Evolutionary conservation across 148 eudicot species (phyloP), one percentile per base, ranked within the genome.

Genomic region (Chenopodium berlandieri): DNA sequence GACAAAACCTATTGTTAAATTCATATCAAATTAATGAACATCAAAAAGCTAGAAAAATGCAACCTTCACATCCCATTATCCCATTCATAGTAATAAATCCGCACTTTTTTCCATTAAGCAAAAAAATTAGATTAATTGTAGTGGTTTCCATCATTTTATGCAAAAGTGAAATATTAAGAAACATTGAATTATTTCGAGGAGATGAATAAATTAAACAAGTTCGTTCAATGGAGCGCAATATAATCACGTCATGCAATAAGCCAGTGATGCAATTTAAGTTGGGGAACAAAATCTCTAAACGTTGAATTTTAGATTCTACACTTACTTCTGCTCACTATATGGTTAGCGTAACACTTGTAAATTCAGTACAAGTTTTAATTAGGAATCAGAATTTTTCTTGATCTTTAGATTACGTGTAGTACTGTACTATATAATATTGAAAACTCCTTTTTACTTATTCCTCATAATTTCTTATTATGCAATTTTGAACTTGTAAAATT

Each of bases 241-340:
- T 44, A 12, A 32, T 74, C 77, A 74, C 63, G 40, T 74, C 63
- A 74, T 74, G 37, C 11, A 25, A 9, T 50, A 13, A 5, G 7
- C 44, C 3, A 50, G 14, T 74, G 63, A 74, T 74, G 40, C 17
- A 48, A 23, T 52, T 63, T 74, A 74, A 74, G 56, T 25, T 27
- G 60, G 77, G 56, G 63, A 50, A 74, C 77, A 74, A 74, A 74
- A 74, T 74, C 77, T 50, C 27, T 31, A 10, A 73, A 73, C 60
- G 17, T 74, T 74, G 63, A 37, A 74, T 74, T 74, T 74, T 30
- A 74, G 63, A 74, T 74, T 74, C 52, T 30, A 74, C 77, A 50
- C 77, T 50, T 74, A 0, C 11, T 74, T 74, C 37, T 74, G 64
- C n/a, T 74, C 23, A 46, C 30, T 19, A 44, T 7, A 25, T 74